A percentile compares a stretch with the other conserved stretches of the same genome.
Evolutionary conservation across 2,329 filamentous ascomycete genomes (phyloP).

Genomic region (Neopestalotiopsis sp.): DNA sequence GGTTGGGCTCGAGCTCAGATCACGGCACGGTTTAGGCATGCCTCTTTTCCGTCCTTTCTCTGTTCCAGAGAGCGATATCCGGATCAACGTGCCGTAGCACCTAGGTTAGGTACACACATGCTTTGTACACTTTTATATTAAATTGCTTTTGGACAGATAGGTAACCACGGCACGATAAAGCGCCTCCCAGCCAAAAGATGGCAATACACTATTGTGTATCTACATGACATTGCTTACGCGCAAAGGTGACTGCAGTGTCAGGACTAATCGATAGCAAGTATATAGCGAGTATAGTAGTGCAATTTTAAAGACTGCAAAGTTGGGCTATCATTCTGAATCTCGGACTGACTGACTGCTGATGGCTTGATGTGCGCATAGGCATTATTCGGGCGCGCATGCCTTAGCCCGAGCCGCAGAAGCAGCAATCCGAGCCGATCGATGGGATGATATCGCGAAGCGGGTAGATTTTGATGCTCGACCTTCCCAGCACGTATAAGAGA

Average conservation of each 20-base stretch:
- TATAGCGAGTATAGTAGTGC: not conserved
- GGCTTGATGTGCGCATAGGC: not conserved
- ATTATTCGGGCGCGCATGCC: not conserved
- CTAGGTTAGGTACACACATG: not conserved
- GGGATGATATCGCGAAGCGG: not conserved
- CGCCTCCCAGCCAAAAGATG: not conserved
- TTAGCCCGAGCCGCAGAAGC: not conserved
- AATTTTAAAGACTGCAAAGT: not conserved
- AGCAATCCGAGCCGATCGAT: not conserved
- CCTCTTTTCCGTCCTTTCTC: not conserved
- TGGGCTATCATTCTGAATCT: not conserved
- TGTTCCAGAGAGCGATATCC: not conserved
- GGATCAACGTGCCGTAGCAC: not conserved
- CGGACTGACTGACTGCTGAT: not conserved
- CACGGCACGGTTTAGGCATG: not conserved
- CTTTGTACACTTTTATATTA: not conserved
- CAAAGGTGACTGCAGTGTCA: not conserved
- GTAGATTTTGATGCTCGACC: not conserved
- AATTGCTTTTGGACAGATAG: not conserved
- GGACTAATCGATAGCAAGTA: not conserved
- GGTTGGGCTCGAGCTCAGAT: not conserved
- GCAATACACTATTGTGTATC: not conserved
- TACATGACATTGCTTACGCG: not conserved
- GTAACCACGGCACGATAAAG: not conserved
- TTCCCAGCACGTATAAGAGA: not conserved